phyloP scores from a whole-genome alignment of 148 eudicot genomes.

The Arbutus unedo region DNA sequence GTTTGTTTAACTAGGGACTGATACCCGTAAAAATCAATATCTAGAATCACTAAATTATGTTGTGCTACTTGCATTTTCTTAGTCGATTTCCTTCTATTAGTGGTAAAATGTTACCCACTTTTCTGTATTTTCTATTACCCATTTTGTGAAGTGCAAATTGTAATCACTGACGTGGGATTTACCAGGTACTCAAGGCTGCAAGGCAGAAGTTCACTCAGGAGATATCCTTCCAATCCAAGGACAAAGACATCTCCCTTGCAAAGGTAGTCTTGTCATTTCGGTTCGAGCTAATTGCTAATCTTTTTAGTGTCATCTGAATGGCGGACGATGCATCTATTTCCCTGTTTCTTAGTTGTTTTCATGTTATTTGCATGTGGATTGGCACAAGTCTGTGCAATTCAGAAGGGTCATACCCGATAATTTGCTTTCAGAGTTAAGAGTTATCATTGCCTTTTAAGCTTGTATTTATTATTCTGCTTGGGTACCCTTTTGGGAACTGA shows the following conservation, averaged over 20 bases:
- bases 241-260: conserved; percentile 89
- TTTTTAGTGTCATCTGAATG: conserved; percentile 36
- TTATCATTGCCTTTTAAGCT: background rate
- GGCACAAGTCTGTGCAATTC: background rate
- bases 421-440: background rate
- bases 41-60: background rate
- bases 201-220: conserved; percentile 79
- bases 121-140: background rate
- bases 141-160: conserved; percentile 12
- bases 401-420: background rate
- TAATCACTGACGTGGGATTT: conserved; percentile 17
- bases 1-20: conserved; percentile 2
- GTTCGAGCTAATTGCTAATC: conserved; percentile 25
- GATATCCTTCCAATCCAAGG: conserved; percentile 79
- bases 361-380: background rate
- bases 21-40: background rate
- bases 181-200: conserved; percentile 68
- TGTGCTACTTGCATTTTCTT: background rate
- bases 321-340: conserved; percentile 8
- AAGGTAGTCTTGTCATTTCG: conserved; percentile 44
- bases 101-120: background rate
- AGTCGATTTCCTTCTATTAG: background rate
- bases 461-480: background rate
- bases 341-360: background rate
- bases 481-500: background rate